These are phyloP conservation scores for Kuraishia borneana DNA, from an alignment of 805 yeast genomes.

Conservation along the genomic window DNA sequence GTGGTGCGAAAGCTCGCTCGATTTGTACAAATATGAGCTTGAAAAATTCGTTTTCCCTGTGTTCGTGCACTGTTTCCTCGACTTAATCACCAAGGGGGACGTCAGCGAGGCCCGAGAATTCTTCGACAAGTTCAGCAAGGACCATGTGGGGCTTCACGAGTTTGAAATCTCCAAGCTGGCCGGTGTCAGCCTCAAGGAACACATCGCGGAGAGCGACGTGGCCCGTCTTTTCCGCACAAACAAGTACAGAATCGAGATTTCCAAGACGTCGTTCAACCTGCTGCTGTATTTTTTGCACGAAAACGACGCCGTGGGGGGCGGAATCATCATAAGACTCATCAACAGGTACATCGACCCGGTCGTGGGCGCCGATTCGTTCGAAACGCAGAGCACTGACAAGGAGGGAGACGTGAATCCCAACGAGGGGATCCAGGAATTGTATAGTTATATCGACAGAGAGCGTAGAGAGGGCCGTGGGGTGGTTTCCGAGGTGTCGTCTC, in stretches of 20 bases:
- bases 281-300: slow-evolving; percentile 82
- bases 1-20: slow-evolving; percentile 89
- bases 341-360: slow-evolving; percentile 67
- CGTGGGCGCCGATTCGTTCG: slow-evolving; percentile 24
- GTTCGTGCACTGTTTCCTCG: slow-evolving; percentile 82
- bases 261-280: slow-evolving; percentile 77
- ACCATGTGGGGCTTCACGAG: slow-evolving; percentile 68
- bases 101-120: slow-evolving; percentile 57
- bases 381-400: slow-evolving; percentile 14
- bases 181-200: slow-evolving; percentile 70
- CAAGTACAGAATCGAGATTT: slow-evolving; percentile 65
- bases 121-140: slow-evolving; percentile 62
- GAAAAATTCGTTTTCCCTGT: slow-evolving; percentile 79
- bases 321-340: slow-evolving; percentile 71
- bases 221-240: slow-evolving; percentile 66
- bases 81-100: slow-evolving; percentile 57
- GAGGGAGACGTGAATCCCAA: slow-evolving; percentile 38
- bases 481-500: slow-evolving; percentile 34
- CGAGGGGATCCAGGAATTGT: slow-evolving; percentile 39
- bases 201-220: slow-evolving; percentile 69
- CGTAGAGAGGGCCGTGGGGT: slow-evolving; percentile 8
- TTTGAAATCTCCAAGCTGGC: slow-evolving; percentile 63
- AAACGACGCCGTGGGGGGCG: slow-evolving; percentile 87
- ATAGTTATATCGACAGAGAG: slow-evolving; percentile 14
- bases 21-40: slow-evolving; percentile 82